Evolutionary conservation across 306 rosid genomes (phyloP).

Genomic region (Ormosia emarginata): DNA sequence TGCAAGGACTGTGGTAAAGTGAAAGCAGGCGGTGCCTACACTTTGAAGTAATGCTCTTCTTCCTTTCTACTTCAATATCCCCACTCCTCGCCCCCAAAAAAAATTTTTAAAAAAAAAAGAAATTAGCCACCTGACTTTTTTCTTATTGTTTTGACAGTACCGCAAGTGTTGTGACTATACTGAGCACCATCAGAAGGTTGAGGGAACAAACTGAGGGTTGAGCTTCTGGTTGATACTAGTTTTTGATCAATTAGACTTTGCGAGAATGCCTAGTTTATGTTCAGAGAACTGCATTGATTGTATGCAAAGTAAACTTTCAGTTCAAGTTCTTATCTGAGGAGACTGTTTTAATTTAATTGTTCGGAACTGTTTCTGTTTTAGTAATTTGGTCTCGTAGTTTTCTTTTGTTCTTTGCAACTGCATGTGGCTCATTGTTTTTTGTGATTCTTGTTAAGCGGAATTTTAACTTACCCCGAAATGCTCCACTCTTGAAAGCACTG

Average conservation of each 20-base stretch:
- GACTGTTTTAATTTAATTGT: background rate
- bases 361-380: background rate
- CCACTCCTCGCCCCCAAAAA: too few species aligned
- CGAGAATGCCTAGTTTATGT: background rate
- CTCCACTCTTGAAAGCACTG: background rate
- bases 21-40: slow-evolving; percentile 53
- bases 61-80: background rate
- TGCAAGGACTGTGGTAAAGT: slow-evolving; percentile 57
- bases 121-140: background rate
- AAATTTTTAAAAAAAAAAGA: too few species aligned
- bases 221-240: slow-evolving; percentile 11
- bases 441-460: background rate
- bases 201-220: slow-evolving; percentile 52
- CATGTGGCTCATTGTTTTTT: background rate
- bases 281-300: slow-evolving; percentile 6
- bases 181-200: slow-evolving; percentile 65
- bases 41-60: slow-evolving; percentile 36
- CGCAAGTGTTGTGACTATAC: slow-evolving; percentile 79
- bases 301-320: background rate
- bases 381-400: background rate
- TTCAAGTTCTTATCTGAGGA: background rate
- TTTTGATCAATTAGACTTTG: background rate
- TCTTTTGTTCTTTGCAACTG: background rate
- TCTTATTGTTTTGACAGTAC: slow-evolving; percentile 48
- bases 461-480: background rate